Conservation (phyloP, 2,329 filamentous ascomycete genomes). For the Periconia macrospinosa region DNA sequence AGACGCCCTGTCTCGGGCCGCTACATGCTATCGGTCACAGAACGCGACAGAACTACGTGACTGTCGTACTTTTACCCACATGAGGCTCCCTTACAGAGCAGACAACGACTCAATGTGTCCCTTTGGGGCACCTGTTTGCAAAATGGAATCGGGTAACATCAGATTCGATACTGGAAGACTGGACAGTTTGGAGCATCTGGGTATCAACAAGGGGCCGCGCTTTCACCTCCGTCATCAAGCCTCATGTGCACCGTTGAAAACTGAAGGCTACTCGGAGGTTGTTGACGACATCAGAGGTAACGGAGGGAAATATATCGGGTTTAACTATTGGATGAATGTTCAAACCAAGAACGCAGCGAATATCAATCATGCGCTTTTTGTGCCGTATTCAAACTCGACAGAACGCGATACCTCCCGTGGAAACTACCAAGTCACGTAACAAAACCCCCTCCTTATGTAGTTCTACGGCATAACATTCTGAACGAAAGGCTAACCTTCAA, state of each 20-base stretch:
- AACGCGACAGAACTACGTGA: slow-evolving; percentile 3
- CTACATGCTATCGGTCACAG: neutral
- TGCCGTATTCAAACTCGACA: no score
- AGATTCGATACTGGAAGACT: slow-evolving; percentile 23
- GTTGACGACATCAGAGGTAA: slow-evolving; percentile 3
- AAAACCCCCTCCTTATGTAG: no score
- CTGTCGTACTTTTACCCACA: slow-evolving; percentile 20
- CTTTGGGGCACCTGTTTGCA: slow-evolving; percentile 19
- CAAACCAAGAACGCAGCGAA: no score
- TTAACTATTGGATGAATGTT: no score
- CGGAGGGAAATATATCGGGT: neutral
- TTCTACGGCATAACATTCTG: no score
- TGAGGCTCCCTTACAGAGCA: slow-evolving; percentile 9
- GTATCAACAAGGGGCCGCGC: slow-evolving; percentile 23
- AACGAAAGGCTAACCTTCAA: no score
- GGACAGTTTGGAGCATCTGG: slow-evolving; percentile 22
- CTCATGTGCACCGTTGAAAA: slow-evolving; percentile 24
- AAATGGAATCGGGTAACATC: slow-evolving; percentile 11
- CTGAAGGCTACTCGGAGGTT: slow-evolving; percentile 13
- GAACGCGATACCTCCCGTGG: no score
- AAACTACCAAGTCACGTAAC: no score
- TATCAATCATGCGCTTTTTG: no score
- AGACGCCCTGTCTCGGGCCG: neutral
- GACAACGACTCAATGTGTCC: slow-evolving; percentile 17
- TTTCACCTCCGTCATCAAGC: slow-evolving; percentile 20